Evolutionary conservation across 352 stramenopile genomes (phyloP).

Genomic region (Phytophthora kernoviae): DNA sequence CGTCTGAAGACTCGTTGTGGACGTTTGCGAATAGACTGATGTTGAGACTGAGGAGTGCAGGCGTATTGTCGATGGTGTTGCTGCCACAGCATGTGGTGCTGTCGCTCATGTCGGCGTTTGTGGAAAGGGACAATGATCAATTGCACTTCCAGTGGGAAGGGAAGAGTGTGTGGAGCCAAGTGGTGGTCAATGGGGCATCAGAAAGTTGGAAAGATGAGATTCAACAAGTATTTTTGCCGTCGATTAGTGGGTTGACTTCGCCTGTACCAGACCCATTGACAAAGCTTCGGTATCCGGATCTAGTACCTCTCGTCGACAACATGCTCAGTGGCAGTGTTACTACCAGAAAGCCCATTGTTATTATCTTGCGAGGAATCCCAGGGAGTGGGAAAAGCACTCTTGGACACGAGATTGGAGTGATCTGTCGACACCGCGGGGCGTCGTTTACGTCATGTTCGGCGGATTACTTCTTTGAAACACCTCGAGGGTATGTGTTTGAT

Average conservation of each 20-base stretch:
- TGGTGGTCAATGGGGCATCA: conserved; percentile 15
- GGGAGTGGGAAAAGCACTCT: conserved; percentile 78
- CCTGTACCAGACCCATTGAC: neutral
- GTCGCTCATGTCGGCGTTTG: conserved; percentile 20
- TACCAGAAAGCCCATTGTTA: conserved; percentile 34
- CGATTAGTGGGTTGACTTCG: neutral
- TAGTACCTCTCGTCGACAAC: conserved; percentile 40
- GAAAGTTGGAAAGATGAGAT: conserved; percentile 20
- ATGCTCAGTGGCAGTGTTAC: conserved; percentile 36
- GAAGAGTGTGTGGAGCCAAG: conserved; percentile 17
- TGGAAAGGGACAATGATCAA: conserved; percentile 3
- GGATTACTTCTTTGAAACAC: conserved; percentile 69
- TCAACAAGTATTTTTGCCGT: conserved; percentile 34
- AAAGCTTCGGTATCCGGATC: conserved; percentile 34
- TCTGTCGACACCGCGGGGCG: conserved; percentile 36
- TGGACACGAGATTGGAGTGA: conserved; percentile 38
- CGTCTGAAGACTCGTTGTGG: conserved; percentile 50
- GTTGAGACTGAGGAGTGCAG: conserved; percentile 52
- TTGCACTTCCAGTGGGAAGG: conserved; percentile 36
- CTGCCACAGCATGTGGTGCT: conserved; percentile 27
- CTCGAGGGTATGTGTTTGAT: conserved; percentile 69
- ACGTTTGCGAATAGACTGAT: conserved; percentile 45
- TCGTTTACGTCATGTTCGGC: conserved; percentile 57
- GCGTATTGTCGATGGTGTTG: conserved; percentile 35
- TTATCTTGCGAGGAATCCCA: conserved; percentile 74